Evolutionary conservation across 2,329 filamentous ascomycete genomes (phyloP).

Genomic region (Scedosporium aurantiacum): DNA sequence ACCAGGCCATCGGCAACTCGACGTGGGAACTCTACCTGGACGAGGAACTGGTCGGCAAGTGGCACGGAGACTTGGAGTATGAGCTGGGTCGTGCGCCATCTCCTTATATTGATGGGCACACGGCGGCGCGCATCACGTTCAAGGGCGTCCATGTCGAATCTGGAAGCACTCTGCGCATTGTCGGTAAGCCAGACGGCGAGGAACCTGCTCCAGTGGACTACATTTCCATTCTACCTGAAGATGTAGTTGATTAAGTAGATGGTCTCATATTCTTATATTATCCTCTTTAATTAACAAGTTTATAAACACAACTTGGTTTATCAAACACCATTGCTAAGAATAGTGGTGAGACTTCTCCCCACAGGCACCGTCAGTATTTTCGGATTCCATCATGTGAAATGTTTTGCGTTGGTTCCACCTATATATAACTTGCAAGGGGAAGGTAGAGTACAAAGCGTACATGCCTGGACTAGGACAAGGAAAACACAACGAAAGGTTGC

Average conservation of each 20-base stretch:
- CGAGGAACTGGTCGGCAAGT: conserved; percentile 39
- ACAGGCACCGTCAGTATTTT: too few species aligned
- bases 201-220: conserved; percentile 61
- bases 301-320: too few species aligned
- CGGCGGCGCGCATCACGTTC: conserved; percentile 53
- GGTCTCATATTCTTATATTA: background rate
- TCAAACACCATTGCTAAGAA: too few species aligned
- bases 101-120: conserved; percentile 51
- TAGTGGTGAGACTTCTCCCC: too few species aligned
- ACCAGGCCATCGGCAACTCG: conserved; percentile 46
- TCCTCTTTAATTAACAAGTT: background rate
- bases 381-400: too few species aligned
- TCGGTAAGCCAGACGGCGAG: conserved; percentile 44
- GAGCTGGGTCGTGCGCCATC: conserved; percentile 47
- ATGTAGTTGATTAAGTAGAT: conserved; percentile 40
- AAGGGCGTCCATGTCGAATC: conserved; percentile 32
- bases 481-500: too few species aligned
- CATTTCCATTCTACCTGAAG: conserved; percentile 47
- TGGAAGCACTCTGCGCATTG: conserved; percentile 42
- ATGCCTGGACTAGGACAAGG: too few species aligned
- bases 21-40: conserved; percentile 45
- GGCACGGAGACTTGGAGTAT: conserved; percentile 50
- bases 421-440: too few species aligned
- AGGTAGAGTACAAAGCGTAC: too few species aligned
- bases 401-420: too few species aligned